Conservation (phyloP, 108 stramenopile genomes). For the Cyclotella sp. region DNA sequence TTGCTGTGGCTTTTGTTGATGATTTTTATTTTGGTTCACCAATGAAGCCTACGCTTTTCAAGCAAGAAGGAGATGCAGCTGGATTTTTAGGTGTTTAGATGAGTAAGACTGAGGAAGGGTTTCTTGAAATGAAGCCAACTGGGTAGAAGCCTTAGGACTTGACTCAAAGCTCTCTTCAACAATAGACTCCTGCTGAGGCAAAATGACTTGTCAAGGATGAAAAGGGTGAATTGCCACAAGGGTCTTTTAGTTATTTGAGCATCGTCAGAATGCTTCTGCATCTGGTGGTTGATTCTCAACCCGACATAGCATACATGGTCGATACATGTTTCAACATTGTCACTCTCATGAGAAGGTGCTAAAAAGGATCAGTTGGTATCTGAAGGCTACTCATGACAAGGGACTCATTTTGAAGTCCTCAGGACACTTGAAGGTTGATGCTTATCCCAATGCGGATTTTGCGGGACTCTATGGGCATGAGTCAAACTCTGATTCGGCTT, state of each 20-base stretch:
- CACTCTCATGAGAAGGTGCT: constrained; percentile 47
- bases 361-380: constrained; percentile 49
- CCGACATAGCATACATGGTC: constrained; percentile 53
- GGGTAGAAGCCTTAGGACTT: constrained; percentile 6
- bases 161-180: constrained; percentile 20
- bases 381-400: constrained; percentile 32
- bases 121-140: constrained; percentile 24
- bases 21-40: not conserved
- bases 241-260: constrained; percentile 30
- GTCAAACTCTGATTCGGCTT: constrained; percentile 22
- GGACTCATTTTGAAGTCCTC: constrained; percentile 37
- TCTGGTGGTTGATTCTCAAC: constrained; percentile 42
- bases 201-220: not conserved
- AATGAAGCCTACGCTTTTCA: constrained; percentile 15
- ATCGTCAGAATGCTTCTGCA: constrained; percentile 61
- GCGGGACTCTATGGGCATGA: constrained; percentile 37
- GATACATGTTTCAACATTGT: constrained; percentile 45
- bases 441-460: too few species aligned
- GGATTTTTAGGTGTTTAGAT: constrained; percentile 55
- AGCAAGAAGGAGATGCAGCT: constrained; percentile 43
- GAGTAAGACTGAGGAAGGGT: constrained; percentile 8
- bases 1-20: not conserved
- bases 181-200: constrained; percentile 37
- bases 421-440: not conserved
- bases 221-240: not conserved